Base-by-base conservation (phyloP, 805 yeast species). In the Ogataea corticis region DNA sequence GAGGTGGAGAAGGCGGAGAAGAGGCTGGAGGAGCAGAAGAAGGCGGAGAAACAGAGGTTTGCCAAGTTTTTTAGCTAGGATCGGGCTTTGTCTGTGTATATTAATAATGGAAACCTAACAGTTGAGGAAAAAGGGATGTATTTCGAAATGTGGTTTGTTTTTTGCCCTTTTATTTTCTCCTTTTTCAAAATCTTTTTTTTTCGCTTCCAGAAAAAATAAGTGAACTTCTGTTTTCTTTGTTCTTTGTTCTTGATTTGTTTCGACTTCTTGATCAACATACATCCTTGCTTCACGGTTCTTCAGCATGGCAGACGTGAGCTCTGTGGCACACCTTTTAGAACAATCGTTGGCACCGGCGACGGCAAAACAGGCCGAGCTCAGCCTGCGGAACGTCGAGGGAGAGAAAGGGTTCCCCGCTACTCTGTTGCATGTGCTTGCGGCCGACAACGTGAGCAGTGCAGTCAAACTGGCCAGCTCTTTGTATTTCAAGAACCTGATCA, bases 381-480 rank as follows among this genome's bases (percentile, higher is more conserved):
- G 77, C 44, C 71, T 94, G 56, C 77, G 80, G 43, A 60, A 76
- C 10, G 66, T 83, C 40, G 98, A 94, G 60, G 49, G 65, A 1
- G 73, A 73, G 41, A 80, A 80, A 29, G 96, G 95, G 3, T 94
- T 94, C 64, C 75, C 96, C 7, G 69, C 88, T 38, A 77, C 82
- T 25, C 68, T 94, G 31, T 67, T 94, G 44, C 90, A 86, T 58
- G 79, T 91, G 14, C 87, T 90, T 28, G 89, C 96, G 4, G 75
- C 85, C 13, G 60, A 71, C 25, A 72, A 73, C 33, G 59, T 82
- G 33, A 73, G 77, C 3, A 61, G 65, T 4, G 70, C 86, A 2
- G 78, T 85, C 1, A 75, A 97, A 50, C 70, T 91, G 38, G 97
- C 99, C 1, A 96, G 87, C 15, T 89, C 97, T 1, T 70, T 95